Evolutionary conservation across 2,329 filamentous ascomycete species (phyloP), one percentile per base, ranked within the genome.

Genomic region (Colletotrichum sansevieriae): DNA sequence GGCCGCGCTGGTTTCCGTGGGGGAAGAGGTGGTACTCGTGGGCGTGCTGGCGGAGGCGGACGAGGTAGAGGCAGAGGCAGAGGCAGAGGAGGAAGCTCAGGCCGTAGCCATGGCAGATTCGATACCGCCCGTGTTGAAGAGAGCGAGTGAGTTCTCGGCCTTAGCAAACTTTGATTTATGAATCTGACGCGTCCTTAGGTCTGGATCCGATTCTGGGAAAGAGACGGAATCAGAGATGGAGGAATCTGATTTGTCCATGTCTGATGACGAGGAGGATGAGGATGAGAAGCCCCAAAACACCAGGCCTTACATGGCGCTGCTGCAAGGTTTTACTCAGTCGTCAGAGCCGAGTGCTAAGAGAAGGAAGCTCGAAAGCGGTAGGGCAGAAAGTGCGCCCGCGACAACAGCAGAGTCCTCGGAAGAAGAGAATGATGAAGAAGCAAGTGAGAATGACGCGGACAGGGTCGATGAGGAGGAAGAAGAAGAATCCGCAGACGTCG

Each of bases 231-330:
- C 76, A 46, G 78, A 79, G 41, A 80, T 79, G 46, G 79, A 82
- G 60, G 78, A 76, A 57, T 78, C 80, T 22, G 80, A 82, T 62
- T 75, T 79, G 66, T 78, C 77, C 33, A 69, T 69, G 62, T 80
- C 81, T 7, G 83, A 84, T 9, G 82, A 83, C 8, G 84, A 86
- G 52, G 78, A 83, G 1, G 83, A 83, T 22, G 81, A 78, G 67
- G 78, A 79, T 44, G 80, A 82, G 63, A 74, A 74, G 25, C 74
- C 68, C 5, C 59, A 78, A n/a, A 70, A 76, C 46, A 78, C 81
- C 29, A 81, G 83, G 35, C 84, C 89, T 3, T 91, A 91, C 71
- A 80, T 85, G 78, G 81, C 86, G 8, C 80, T 91, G 7, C 80
- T 91, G 73, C 84, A 89, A 73, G 89, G 85, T 66, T 79, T 91